A percentile compares a stretch with the other conserved stretches of the same genome.
Evolutionary conservation across 768 basidiomycete genomes (phyloP).

Genomic region (Leccinellum albellum): DNA sequence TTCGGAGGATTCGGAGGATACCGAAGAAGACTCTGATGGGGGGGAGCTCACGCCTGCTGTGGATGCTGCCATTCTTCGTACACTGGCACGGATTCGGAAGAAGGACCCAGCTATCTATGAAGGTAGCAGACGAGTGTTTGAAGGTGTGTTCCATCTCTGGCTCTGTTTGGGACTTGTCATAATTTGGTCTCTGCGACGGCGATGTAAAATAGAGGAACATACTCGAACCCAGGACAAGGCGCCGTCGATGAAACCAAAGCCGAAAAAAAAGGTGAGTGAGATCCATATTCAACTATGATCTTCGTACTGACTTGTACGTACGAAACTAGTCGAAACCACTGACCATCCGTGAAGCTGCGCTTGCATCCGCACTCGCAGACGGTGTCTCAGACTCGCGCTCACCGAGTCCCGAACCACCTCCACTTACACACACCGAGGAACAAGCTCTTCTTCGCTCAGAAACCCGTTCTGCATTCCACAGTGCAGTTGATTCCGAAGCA

Average conservation of each 20-base stretch:
- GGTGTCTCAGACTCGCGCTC: constrained; percentile 49
- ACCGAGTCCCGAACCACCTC: constrained; percentile 49
- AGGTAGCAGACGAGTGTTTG: constrained; percentile 63
- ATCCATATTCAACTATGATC: neutral
- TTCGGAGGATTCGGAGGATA: constrained; percentile 61
- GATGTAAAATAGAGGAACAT: constrained; percentile 57
- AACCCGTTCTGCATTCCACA: constrained; percentile 81
- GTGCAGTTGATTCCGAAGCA: constrained; percentile 21
- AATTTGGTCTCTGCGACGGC: neutral
- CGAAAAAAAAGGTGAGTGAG: constrained; percentile 49
- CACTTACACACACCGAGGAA: constrained; percentile 72
- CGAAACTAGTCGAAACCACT: constrained; percentile 58
- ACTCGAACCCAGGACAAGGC: constrained; percentile 35
- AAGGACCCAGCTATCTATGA: constrained; percentile 87
- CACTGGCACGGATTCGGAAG: constrained; percentile 76
- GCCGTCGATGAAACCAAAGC: constrained; percentile 23
- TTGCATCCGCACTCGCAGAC: constrained; percentile 56
- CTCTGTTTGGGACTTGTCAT: neutral
- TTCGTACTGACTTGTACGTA: neutral
- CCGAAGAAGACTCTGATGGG: constrained; percentile 92
- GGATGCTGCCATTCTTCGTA: constrained; percentile 91
- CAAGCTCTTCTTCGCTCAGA: constrained; percentile 72
- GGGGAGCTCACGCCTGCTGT: constrained; percentile 91
- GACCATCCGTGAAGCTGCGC: constrained; percentile 68
- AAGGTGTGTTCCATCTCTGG: constrained; percentile 48